These are phyloP conservation scores for Penicillium janthinellum DNA, from an alignment of 2,329 filamentous ascomycete species.

Conservation along the genomic window DNA sequence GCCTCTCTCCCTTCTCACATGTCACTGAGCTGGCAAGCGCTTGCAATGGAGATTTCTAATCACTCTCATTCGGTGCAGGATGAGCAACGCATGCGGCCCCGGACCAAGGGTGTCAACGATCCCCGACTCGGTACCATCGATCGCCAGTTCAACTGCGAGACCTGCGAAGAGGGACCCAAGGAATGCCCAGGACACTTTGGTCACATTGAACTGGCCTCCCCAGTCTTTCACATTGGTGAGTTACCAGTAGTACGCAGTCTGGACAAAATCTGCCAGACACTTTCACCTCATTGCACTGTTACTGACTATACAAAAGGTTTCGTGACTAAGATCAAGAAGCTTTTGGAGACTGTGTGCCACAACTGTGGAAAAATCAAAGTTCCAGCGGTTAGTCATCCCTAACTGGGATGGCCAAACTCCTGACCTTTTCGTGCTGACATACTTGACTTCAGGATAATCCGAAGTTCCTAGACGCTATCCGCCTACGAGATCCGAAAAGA, in stretches of 20 bases:
- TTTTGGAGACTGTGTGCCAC: conserved; percentile 97
- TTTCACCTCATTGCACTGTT: conserved; percentile 1
- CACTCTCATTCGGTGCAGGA: conserved; percentile 53
- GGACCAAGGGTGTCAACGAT: conserved; percentile 90
- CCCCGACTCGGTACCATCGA: conserved; percentile 96
- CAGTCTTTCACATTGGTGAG: conserved; percentile 81
- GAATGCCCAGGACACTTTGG: conserved; percentile 98
- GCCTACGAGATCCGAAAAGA: conserved; percentile 85
- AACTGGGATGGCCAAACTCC: conserved; percentile 57
- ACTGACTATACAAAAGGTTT: conserved; percentile 65
- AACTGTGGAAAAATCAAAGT: conserved; percentile 97
- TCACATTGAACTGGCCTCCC: conserved; percentile 95
- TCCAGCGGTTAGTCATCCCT: conserved; percentile 90
- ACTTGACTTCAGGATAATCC: conserved; percentile 69
- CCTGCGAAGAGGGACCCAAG: conserved; percentile 91
- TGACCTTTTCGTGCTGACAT: conserved; percentile 53
- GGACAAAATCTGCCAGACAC: conserved; percentile 6
- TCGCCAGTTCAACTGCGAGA: conserved; percentile 91
- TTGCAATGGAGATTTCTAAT: conserved; percentile 23
- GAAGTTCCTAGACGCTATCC: conserved; percentile 78
- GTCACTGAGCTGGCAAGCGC: conserved; percentile 12
- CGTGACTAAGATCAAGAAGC: conserved; percentile 98
- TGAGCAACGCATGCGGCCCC: conserved; percentile 86
- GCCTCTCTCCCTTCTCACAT: conserved; percentile 13
- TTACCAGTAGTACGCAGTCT: not conserved